A percentile compares a stretch with the other conserved stretches of the same genome.
phyloP scores from a whole-genome alignment of 2,329 filamentous ascomycete species.

The Exophiala spinifera region DNA sequence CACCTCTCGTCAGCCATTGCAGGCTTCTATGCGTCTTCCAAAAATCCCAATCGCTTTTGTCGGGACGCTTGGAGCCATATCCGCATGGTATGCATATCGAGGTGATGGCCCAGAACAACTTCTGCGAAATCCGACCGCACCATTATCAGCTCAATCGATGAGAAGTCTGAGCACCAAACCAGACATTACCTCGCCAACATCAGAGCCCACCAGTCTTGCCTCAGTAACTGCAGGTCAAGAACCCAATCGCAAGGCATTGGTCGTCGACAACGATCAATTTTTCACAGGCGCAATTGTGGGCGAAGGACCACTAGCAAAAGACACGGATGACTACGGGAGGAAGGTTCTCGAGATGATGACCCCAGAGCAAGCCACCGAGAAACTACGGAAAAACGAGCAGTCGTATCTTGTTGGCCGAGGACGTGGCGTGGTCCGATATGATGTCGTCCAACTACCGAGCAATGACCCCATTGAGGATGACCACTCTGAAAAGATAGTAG shows the following conservation, averaged over 20 bases:
- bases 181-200: conserved; percentile 14
- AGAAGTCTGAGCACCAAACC: conserved; percentile 22
- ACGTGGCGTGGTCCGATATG: conserved; percentile 88
- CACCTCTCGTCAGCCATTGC: conserved; percentile 37
- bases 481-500: conserved; percentile 95
- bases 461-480: conserved; percentile 99
- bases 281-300: conserved; percentile 83
- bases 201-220: conserved; percentile 28
- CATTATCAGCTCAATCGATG: conserved; percentile 20
- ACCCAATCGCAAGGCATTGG: conserved; percentile 63
- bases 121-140: conserved; percentile 22
- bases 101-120: conserved; percentile 32
- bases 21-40: conserved; percentile 49
- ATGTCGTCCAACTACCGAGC: conserved; percentile 88
- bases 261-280: conserved; percentile 86
- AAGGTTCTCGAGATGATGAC: conserved; percentile 95
- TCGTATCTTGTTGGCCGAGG: conserved; percentile 88
- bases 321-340: conserved; percentile 76
- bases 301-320: conserved; percentile 83
- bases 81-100: conserved; percentile 50
- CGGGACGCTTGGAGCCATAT: conserved; percentile 47
- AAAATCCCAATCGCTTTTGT: conserved; percentile 48
- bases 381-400: conserved; percentile 83
- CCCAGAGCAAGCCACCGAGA: conserved; percentile 87
- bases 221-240: conserved; percentile 49